A percentile compares a stretch with the other conserved stretches of the same genome.
Evolutionary conservation across 1,139 yeast species (phyloP).

Genomic region (Geotrichum bryndzae): DNA sequence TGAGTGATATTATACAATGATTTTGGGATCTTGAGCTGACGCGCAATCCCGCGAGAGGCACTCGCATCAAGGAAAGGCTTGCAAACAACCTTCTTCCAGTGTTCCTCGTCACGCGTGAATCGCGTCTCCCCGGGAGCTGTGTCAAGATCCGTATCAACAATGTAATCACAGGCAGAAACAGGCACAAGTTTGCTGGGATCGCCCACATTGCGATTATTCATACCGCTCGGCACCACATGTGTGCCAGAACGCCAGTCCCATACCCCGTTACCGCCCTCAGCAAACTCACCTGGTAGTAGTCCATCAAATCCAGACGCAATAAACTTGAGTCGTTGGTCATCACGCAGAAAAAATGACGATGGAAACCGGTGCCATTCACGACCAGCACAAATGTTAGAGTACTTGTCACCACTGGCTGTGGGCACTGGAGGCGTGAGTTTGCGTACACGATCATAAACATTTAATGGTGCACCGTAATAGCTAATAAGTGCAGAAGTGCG

Average conservation of each 20-base stretch:
- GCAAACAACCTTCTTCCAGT: slow-evolving; percentile 36
- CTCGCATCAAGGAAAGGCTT: slow-evolving; percentile 36
- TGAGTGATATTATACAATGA: slow-evolving; percentile 22
- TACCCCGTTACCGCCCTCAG: slow-evolving; percentile 37
- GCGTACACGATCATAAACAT: slow-evolving; percentile 25
- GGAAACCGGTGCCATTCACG: slow-evolving; percentile 96
- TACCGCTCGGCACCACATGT: slow-evolving; percentile 49
- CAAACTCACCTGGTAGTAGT: slow-evolving; percentile 79
- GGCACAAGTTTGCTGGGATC: slow-evolving; percentile 28
- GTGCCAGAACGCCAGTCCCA: slow-evolving; percentile 21
- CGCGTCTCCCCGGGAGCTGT: slow-evolving; percentile 26
- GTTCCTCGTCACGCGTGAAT: slow-evolving; percentile 23
- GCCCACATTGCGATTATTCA: slow-evolving; percentile 64
- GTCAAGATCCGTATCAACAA: slow-evolving; percentile 32
- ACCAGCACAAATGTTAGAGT: slow-evolving; percentile 66
- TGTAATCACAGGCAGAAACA: slow-evolving; percentile 32
- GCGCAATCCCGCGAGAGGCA: slow-evolving; percentile 38
- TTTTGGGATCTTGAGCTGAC: slow-evolving; percentile 38
- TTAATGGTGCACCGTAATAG: slow-evolving; percentile 37
- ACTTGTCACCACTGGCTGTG: slow-evolving; percentile 35
- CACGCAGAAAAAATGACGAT: slow-evolving; percentile 71
- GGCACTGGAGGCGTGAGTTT: neutral
- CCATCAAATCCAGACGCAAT: slow-evolving; percentile 80
- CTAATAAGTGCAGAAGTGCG: slow-evolving; percentile 33
- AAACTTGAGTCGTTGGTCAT: slow-evolving; percentile 55